A percentile compares a stretch with the other conserved stretches of the same genome.
These are phyloP conservation scores for Ulmus americana DNA, from an alignment of 331 rosid genomes.

Conservation along the genomic window DNA sequence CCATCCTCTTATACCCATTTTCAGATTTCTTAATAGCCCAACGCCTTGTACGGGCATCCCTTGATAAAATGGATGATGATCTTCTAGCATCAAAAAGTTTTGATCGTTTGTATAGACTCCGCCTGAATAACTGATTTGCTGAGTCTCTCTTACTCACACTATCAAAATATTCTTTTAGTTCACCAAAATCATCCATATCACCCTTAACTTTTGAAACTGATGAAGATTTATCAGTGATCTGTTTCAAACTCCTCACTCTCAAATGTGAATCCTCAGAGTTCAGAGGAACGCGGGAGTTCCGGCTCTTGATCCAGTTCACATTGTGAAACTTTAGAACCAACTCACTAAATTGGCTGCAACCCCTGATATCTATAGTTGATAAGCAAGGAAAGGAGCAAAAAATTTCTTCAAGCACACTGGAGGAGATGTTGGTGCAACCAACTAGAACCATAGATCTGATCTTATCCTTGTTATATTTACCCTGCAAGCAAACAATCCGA, in stretches of 20 bases:
- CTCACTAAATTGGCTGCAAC: constrained; percentile 78
- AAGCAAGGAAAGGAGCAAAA: constrained; percentile 63
- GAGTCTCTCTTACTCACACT: constrained; percentile 94
- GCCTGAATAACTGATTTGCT: constrained; percentile 66
- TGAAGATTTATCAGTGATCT: constrained; percentile 52
- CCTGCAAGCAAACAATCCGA: constrained; percentile 57
- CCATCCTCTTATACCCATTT: constrained; percentile 85
- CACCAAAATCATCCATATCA: constrained; percentile 77
- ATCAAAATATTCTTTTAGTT: constrained; percentile 79
- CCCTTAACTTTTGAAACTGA: constrained; percentile 52
- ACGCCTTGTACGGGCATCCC: constrained; percentile 94
- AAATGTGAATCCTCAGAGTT: constrained; percentile 52
- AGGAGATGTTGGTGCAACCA: constrained; percentile 72
- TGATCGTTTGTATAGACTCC: constrained; percentile 90
- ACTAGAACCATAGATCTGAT: constrained; percentile 60
- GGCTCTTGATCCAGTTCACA: constrained; percentile 78
- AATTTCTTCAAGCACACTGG: constrained; percentile 70
- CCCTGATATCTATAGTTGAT: constrained; percentile 71
- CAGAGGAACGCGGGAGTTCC: constrained; percentile 38
- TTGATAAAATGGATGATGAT: constrained; percentile 91
- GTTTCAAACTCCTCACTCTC: constrained; percentile 65
- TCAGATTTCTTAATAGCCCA: constrained; percentile 94
- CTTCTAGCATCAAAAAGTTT: constrained; percentile 93
- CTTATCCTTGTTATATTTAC: constrained; percentile 58
- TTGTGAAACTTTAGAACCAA: constrained; percentile 51